Conservation (phyloP, 1,284 basidiomycete genomes). For the Peniophora sp. region DNA sequence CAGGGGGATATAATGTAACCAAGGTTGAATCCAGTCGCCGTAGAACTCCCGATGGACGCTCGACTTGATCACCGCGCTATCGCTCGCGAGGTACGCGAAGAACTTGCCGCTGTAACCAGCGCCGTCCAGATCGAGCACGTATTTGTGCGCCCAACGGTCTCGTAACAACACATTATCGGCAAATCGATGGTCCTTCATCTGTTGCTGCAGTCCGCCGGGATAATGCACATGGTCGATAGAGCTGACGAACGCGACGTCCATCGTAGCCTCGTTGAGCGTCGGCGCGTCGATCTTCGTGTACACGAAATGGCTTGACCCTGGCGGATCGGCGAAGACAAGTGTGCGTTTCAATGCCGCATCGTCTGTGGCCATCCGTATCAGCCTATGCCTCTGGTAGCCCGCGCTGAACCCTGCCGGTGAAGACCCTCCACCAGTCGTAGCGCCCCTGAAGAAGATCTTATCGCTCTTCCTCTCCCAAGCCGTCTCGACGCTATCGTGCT, state of each 20-base stretch:
- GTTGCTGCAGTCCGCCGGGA: slow-evolving; percentile 73
- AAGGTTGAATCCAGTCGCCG: slow-evolving; percentile 78
- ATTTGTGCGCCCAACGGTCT: slow-evolving; percentile 89
- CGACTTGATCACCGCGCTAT: slow-evolving; percentile 84
- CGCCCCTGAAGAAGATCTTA: slow-evolving; percentile 80
- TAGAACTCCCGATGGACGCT: slow-evolving; percentile 89
- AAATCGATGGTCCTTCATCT: slow-evolving; percentile 67
- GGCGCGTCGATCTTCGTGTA: slow-evolving; percentile 55
- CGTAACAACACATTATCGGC: slow-evolving; percentile 75
- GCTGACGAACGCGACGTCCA: slow-evolving; percentile 87
- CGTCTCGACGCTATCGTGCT: slow-evolving; percentile 74
- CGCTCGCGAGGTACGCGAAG: slow-evolving; percentile 79
- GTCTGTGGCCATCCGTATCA: slow-evolving; percentile 74
- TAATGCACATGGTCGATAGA: slow-evolving; percentile 61
- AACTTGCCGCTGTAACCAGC: slow-evolving; percentile 92
- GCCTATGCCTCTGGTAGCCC: slow-evolving; percentile 86
- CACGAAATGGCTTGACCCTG: slow-evolving; percentile 49
- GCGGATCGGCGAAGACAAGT: slow-evolving; percentile 71
- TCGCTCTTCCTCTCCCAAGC: slow-evolving; percentile 74
- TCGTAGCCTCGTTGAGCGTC: slow-evolving; percentile 70
- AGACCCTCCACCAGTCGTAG: slow-evolving; percentile 87
- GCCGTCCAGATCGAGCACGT: slow-evolving; percentile 86
- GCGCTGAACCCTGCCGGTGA: slow-evolving; percentile 78
- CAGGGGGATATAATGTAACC: slow-evolving; percentile 91
- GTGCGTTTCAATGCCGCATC: slow-evolving; percentile 48